Conservation (phyloP, 1,284 basidiomycete genomes). For the Uromyces viciae-fabae region DNA sequence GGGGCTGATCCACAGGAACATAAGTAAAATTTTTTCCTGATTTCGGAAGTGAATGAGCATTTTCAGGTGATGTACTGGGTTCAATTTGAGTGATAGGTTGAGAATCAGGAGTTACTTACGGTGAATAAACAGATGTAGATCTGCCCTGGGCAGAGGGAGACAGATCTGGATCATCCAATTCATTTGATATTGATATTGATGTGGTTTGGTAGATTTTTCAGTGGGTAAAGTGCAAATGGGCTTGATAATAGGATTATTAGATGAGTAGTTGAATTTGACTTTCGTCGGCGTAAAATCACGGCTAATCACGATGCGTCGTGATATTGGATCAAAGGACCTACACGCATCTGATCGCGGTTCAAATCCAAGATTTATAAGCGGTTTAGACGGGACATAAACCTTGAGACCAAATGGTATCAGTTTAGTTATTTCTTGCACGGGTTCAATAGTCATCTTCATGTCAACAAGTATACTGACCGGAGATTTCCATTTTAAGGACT, state of each 20-base stretch:
- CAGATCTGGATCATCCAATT: neutral
- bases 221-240: neutral
- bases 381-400: neutral
- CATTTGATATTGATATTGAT: neutral
- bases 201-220: neutral
- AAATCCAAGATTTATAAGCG: neutral
- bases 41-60: neutral
- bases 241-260: neutral
- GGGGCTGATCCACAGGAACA: neutral
- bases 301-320: neutral
- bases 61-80: neutral
- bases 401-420: conserved; percentile 22
- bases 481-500: neutral
- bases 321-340: neutral
- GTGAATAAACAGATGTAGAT: neutral
- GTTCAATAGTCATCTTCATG: neutral
- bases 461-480: neutral
- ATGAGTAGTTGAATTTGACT: neutral
- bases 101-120: neutral
- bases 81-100: neutral
- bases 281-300: neutral
- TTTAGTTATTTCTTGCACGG: neutral
- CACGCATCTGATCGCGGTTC: neutral
- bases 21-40: neutral
- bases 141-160: neutral